Evolutionary conservation across 306 rosid genomes (phyloP).

Genomic region (Prunus davidiana): DNA sequence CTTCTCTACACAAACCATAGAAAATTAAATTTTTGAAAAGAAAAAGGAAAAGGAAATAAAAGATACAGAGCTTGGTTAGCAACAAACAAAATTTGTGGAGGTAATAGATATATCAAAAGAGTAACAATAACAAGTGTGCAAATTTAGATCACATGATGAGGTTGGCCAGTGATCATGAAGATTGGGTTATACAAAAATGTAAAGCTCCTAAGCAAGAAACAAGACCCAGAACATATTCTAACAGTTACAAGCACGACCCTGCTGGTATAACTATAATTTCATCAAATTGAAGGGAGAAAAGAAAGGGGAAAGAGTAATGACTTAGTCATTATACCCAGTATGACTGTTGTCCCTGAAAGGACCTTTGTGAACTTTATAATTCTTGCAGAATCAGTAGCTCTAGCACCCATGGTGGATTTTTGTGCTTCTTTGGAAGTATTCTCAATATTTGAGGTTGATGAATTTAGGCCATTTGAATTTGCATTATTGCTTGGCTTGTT

Average conservation of each 20-base stretch:
- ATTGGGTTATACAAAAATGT: not conserved
- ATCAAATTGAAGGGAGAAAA: not conserved
- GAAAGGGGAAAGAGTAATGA: constrained; percentile 9
- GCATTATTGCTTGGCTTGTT: constrained; percentile 35
- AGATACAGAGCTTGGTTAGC: not conserved
- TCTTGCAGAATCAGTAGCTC: constrained; percentile 93
- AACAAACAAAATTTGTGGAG: not conserved
- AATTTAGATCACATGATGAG: not conserved
- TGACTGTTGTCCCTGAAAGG: constrained; percentile 72
- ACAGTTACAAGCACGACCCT: not conserved
- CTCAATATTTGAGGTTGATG: constrained; percentile 38
- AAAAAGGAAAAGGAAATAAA: not conserved
- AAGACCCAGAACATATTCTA: not conserved
- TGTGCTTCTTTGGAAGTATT: constrained; percentile 48
- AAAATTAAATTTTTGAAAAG: not conserved
- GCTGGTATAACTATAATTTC: not conserved
- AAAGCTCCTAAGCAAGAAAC: not conserved
- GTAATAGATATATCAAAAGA: not conserved
- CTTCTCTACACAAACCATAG: constrained; percentile 54
- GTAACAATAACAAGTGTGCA: not conserved
- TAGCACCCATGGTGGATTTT: constrained; percentile 59
- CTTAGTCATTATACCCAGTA: constrained; percentile 52
- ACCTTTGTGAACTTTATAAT: constrained; percentile 71
- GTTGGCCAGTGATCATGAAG: not conserved
- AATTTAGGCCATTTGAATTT: constrained; percentile 42